Evolutionary conservation across 1,284 basidiomycete species (phyloP), one percentile per base, ranked within the genome.

Genomic region (Kwoniella shivajii): DNA sequence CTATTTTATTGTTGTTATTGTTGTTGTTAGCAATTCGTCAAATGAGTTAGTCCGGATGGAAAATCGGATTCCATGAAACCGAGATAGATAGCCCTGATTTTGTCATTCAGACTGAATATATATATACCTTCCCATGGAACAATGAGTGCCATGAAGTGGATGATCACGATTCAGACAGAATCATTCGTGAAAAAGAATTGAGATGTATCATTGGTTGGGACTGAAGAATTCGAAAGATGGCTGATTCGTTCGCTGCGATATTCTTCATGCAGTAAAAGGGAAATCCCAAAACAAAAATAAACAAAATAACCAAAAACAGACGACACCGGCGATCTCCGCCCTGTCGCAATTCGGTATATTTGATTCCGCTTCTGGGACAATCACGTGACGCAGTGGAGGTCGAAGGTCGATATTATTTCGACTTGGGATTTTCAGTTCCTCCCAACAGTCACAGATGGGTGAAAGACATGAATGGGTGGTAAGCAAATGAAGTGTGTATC

Each of bases 331-430:
- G 16, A 34, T 31, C 30, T 4, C 31, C 29, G 46, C 34, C 11
- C 26, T 34, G 34, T 6, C 46, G 6, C 24, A 6, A 31, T 1
- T 24, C 6, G 5, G 4, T 6, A 20, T 16, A 14, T 50, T 39
- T 39, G 37, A 39, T 38, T 27, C 37, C 37, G 48, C 24, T 11
- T 18, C n/a, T n/a, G n/a, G n/a, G n/a, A n/a, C 13, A 20, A 33
- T 55, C 53, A 55, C 53, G 53, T 55, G 53, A 55, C 18, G 3
- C 22, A 20, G 53, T 55, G 53, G 53, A 55, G 53, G 53, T 49
- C 20, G 24, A 24, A 5, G 24, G 18, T 9, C 18, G n/a, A n/a
- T n/a, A n/a, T n/a, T n/a, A n/a, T n/a, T n/a, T n/a, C n/a, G n/a
- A n/a, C n/a, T n/a, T n/a, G n/a, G n/a, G n/a, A n/a, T n/a, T n/a